Percentiles rank a stretch among this genome's conserved stretches.
Conservation (phyloP, 2,329 filamentous ascomycete species). For the Alternaria burnsii region DNA sequence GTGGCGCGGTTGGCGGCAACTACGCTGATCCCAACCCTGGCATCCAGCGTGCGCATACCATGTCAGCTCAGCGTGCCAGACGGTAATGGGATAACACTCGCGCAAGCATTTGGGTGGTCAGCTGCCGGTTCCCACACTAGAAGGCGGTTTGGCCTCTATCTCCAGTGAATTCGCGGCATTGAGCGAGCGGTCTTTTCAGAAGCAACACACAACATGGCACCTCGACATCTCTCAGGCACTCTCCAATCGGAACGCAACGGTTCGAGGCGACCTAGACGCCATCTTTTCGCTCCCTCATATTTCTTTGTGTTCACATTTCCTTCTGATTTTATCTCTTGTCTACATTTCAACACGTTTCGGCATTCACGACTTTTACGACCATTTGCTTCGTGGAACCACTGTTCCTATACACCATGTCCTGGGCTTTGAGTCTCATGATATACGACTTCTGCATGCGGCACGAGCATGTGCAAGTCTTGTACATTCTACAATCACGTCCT, state of each 20-base stretch:
- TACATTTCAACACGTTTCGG: constrained; percentile 40
- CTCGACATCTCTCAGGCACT: constrained; percentile 58
- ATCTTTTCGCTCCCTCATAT: constrained; percentile 27
- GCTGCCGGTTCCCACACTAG: constrained; percentile 36
- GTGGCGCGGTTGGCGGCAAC: constrained; percentile 47
- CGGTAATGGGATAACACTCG: constrained; percentile 32
- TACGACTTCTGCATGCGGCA: constrained; percentile 49
- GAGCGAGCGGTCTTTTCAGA: constrained; percentile 29
- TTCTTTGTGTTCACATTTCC: constrained; percentile 44
- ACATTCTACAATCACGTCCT: constrained; percentile 41
- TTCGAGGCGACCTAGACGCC: constrained; percentile 8
- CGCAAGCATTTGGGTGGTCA: constrained; percentile 29
- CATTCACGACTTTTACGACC: constrained; percentile 50
- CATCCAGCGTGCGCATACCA: constrained; percentile 45
- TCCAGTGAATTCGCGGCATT: constrained; percentile 29
- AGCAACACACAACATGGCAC: constrained; percentile 22
- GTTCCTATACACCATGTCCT: constrained; percentile 38
- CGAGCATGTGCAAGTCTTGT: constrained; percentile 48
- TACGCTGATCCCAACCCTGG: constrained; percentile 45
- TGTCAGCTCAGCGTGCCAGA: constrained; percentile 39
- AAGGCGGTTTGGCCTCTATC: constrained; percentile 30
- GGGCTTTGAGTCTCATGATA: constrained; percentile 44
- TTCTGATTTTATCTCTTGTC: constrained; percentile 43
- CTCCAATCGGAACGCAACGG: constrained; percentile 46
- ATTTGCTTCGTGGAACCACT: constrained; percentile 34